Evolutionary conservation across 495 filamentous ascomycete species (phyloP).

Genomic region (Oidiodendron maius): DNA sequence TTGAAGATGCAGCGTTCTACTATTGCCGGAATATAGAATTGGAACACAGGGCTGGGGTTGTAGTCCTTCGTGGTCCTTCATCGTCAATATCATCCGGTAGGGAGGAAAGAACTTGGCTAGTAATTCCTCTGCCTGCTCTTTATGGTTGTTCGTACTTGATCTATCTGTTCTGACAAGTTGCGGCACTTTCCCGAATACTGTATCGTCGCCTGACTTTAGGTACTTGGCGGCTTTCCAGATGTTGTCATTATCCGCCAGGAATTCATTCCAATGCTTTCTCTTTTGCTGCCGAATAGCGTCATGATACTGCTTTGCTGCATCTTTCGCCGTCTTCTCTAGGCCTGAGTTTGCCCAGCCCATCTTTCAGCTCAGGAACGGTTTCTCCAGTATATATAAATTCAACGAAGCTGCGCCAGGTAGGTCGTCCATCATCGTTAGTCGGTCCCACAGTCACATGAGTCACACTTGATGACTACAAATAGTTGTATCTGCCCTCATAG

Average conservation of each 20-base stretch:
- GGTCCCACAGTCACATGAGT: no score
- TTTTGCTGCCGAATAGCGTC: constrained; percentile 6
- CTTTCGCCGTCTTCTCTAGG: constrained; percentile 4
- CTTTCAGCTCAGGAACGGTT: constrained; percentile 8
- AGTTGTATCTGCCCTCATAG: no score
- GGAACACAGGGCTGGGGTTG: no score
- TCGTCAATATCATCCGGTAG: constrained; percentile 16
- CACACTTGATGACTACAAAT: no score
- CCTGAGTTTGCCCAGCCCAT: not conserved
- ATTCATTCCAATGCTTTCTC: constrained; percentile 13
- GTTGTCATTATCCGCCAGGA: constrained; percentile 13
- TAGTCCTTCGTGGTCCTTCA: not conserved
- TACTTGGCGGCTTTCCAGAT: constrained; percentile 15
- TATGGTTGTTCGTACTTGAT: constrained; percentile 17
- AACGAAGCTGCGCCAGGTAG: constrained; percentile 12
- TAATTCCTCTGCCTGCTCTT: not conserved
- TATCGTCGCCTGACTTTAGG: constrained; percentile 6
- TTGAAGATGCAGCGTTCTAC: no score
- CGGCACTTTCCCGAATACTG: constrained; percentile 16
- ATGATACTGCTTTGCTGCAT: constrained; percentile 17
- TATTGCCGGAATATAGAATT: no score
- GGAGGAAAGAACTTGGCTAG: constrained; percentile 25
- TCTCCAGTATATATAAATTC: constrained; percentile 15
- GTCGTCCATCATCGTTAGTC: constrained; percentile 16
- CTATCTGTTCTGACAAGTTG: constrained; percentile 21